Percentiles rank a stretch among this genome's conserved stretches.
Evolutionary conservation across 2,329 filamentous ascomycete genomes (phyloP).

Genomic region (Cladophialophora psammophila): DNA sequence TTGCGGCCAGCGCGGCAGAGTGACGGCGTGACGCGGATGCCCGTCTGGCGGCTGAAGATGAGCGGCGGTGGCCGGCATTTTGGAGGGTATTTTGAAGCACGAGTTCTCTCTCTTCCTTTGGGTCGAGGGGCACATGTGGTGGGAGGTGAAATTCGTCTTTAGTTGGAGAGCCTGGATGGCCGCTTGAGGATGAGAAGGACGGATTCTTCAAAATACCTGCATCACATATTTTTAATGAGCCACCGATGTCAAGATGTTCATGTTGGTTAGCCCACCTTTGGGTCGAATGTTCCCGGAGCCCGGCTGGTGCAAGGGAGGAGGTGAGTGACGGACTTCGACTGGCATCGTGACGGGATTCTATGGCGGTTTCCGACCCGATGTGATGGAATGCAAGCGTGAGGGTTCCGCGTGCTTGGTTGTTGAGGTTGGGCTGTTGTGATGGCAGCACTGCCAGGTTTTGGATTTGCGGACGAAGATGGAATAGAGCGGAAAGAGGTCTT

Average conservation of each 20-base stretch:
- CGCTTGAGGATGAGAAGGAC: slow-evolving; percentile 59
- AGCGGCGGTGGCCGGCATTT: slow-evolving; percentile 88
- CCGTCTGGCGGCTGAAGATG: slow-evolving; percentile 74
- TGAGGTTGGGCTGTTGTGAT: not conserved
- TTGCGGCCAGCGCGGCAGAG: slow-evolving; percentile 61
- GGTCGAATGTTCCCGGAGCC: slow-evolving; percentile 49
- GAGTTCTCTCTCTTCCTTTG: slow-evolving; percentile 76
- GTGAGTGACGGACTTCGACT: slow-evolving; percentile 37
- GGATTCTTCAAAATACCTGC: slow-evolving; percentile 95
- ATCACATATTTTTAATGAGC: not conserved
- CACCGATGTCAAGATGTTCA: not conserved
- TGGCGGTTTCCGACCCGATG: not conserved
- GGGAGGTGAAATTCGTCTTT: slow-evolving; percentile 42
- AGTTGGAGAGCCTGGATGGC: slow-evolving; percentile 44
- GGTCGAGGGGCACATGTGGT: slow-evolving; percentile 54
- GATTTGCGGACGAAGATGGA: not conserved
- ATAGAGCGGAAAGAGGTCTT: not conserved
- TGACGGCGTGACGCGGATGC: slow-evolving; percentile 73
- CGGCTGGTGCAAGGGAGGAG: slow-evolving; percentile 41
- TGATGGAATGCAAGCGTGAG: not conserved
- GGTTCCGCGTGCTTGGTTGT: not conserved
- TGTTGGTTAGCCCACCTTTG: slow-evolving; percentile 46
- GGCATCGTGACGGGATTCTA: slow-evolving; percentile 34
- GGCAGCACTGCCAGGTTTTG: not conserved
- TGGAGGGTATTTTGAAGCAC: slow-evolving; percentile 92